Base-by-base conservation (phyloP, 1,139 yeast species). In the Pichia sp. region DNA sequence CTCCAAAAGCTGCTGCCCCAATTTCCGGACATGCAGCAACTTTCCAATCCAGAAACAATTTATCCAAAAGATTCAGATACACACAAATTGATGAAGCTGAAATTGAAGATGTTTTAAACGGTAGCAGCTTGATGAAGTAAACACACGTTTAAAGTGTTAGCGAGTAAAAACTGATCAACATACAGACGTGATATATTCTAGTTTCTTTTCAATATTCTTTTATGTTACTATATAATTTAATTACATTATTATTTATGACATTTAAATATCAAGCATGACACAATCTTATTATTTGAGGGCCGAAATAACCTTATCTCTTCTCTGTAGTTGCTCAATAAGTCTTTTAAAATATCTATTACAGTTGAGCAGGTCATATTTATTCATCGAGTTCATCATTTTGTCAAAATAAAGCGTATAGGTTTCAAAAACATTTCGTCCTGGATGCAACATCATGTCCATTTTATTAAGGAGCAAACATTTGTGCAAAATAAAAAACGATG, bases 11-110 rank as follows among this genome's bases (percentile, higher is more conserved):
- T 31, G 64, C 69, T 44, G 61, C 73, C 33, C 61, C 70, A 33
- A 66, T 67, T 29, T 66, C 67, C 47, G 40, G 44, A 5, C 44
- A 34, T 27, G 40, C 47, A 10, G 43, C 54, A 6, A 3, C 42
- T 5, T 62, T 62, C 46, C 64, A 61, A 48, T 59, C 88, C 36
- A 73, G 92, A 59, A 66, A 77, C 44, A 76, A 81, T 50, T 73
- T 87, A 50, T 86, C 96, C 1, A 52, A 65, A 48, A 75, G 90
- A 61, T 85, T 84, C 68, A 79, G 80, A 65, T 84, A 81, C 64
- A 68, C 69, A 44, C 66, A 71, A 4, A 71, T 85, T 32, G 77
- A 76, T 47, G 85, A 77, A 29, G 53, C 58, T n/a, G 96, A 87
- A 63, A 77, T 82, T 42, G 95, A 83, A 8, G 73, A 77, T 52